phyloP scores from a whole-genome alignment of 305 asterid species.

The Fraxinus albicans region DNA sequence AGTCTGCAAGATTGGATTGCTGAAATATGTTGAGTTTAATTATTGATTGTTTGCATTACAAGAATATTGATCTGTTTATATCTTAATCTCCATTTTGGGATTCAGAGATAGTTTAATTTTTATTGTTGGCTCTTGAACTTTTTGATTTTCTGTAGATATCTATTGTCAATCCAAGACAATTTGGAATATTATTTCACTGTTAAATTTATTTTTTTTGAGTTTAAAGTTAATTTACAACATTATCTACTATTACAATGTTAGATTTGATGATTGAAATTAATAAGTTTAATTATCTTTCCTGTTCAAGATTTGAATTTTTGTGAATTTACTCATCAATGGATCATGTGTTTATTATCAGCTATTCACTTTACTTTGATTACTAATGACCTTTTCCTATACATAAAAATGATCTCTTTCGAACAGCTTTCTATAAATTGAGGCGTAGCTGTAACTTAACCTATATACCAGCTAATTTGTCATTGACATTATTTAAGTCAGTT shows the following conservation, averaged over 20 bases:
- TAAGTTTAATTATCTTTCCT: slow-evolving; percentile 2
- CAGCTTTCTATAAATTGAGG: background rate
- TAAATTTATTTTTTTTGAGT: no score
- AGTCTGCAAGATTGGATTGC: background rate
- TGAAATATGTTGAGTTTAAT: background rate
- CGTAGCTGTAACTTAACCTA: background rate
- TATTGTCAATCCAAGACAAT: no score
- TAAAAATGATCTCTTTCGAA: background rate
- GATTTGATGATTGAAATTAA: slow-evolving; percentile 13
- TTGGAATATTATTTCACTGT: no score
- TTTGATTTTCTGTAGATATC: background rate
- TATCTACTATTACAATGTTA: slow-evolving; percentile 17
- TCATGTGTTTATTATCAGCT: background rate
- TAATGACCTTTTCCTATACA: background rate
- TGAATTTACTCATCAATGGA: slow-evolving; percentile 4
- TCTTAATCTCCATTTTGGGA: slow-evolving; percentile 6
- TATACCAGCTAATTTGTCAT: background rate
- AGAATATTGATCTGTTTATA: background rate
- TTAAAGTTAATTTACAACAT: background rate
- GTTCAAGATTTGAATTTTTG: slow-evolving; percentile 6
- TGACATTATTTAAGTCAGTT: background rate
- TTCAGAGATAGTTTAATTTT: background rate
- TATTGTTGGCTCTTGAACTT: background rate
- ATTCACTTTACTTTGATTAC: background rate
- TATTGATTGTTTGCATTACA: background rate